Base-by-base conservation (phyloP, 306 rosid genomes). In the Begonia peltatifolia region DNA sequence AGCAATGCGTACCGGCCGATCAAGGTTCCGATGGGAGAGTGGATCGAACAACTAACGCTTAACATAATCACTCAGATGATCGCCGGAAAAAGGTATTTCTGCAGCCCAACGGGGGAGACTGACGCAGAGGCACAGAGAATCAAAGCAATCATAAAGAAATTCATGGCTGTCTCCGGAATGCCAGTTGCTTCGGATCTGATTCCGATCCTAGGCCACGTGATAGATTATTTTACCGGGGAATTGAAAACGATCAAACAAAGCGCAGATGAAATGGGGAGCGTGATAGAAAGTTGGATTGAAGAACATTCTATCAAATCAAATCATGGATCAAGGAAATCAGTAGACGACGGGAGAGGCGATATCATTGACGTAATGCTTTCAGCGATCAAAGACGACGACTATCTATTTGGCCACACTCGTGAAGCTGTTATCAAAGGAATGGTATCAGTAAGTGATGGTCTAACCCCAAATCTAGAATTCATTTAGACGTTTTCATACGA, bases 341-440 rank as follows among this genome's bases (percentile, higher is more conserved):
- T 9, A 0, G 2, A 6, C 12, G 6, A 2, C 11, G 42, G 8
- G 11, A 60, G 14, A 2, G 30, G 12, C 17, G 67, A 67, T 8
- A 55, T 67, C 42, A 55, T 61, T 62, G 52, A 53, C 4, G 53
- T 50, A 16, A 54, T 67, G 72, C 52, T 67, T 42, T 67, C 67
- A 1, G 17, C 14, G 16, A 56, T 55, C 14, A 52, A 54, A 17
- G 47, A 5, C 10, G 58, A 63, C 38, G 60, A 22, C 0, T 50
- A 2, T 20, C 23, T 74, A 23, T 69, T 66, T 51, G 80, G 84
- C 11, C 68, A 79, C 14, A 36, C 61, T 35, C 14, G 70, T 0
- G 84, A 84, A 14, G 54, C 23, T 7, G 81, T 73, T 48, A 67
- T 84, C 70, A 84, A 81, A 72, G 90, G 87, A 9, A 84, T 80